Evolutionary conservation across 139 green algal genomes (phyloP).

Genomic region (Eudorina sp.): DNA sequence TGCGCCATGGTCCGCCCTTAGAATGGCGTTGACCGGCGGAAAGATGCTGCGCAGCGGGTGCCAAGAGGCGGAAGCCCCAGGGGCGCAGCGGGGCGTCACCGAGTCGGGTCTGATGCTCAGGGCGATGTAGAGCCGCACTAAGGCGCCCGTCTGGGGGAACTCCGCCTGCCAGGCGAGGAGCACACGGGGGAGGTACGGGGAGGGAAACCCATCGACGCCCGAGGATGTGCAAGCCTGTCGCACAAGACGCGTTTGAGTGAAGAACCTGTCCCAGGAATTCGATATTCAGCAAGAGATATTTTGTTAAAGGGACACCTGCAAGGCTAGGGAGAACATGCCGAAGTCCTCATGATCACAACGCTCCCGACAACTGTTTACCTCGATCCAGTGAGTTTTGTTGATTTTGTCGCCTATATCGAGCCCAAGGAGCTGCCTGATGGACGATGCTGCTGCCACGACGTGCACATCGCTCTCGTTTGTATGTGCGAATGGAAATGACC

Average conservation of each 20-base stretch:
- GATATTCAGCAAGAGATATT: too few species aligned
- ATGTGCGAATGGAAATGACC: conserved; percentile 2
- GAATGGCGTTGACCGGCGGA: conserved; percentile 32
- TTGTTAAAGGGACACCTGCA: neutral
- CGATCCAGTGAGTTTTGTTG: conserved; percentile 5
- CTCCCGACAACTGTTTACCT: neutral
- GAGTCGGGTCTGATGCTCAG: neutral
- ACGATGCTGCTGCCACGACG: conserved; percentile 25
- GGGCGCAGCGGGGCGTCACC: neutral
- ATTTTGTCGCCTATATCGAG: conserved; percentile 35
- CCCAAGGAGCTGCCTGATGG: conserved; percentile 2
- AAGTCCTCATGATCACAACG: too few species aligned
- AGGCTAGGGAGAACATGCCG: too few species aligned
- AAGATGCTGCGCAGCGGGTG: conserved; percentile 33
- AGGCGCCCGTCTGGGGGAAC: neutral
- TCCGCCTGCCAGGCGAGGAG: conserved; percentile 3
- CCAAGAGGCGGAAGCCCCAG: neutral
- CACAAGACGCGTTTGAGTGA: too few species aligned
- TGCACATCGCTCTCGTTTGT: conserved; percentile 10
- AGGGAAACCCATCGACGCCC: too few species aligned
- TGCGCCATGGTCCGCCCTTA: neutral
- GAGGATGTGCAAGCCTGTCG: too few species aligned
- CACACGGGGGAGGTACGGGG: too few species aligned
- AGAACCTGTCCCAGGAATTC: too few species aligned
- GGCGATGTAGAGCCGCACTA: conserved; percentile 35